Evolutionary conservation across 1,139 yeast species (phyloP), one percentile per base, ranked within the genome.

Genomic region (Suhomyces coccinellae): DNA sequence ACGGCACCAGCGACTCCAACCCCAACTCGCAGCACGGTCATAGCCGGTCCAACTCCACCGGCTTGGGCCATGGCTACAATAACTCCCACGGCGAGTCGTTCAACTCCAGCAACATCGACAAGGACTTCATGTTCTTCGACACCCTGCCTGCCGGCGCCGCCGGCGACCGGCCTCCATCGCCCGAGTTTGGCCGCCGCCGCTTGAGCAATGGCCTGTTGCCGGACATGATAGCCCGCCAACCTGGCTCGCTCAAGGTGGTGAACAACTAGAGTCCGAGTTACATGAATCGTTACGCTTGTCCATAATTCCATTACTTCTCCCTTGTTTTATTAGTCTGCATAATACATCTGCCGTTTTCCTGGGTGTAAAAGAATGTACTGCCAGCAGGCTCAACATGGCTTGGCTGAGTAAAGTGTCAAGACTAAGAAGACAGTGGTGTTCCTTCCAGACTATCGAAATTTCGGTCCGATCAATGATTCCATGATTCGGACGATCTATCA

Each of bases 141-240:
- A 17, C 42, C 28, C 39, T 14, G 28, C 20, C 34, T 12, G 22
- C 34, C 26, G 38, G 31, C 14, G 20, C 27, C 5, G 16, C 31
- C 17, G 34, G 29, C 17, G 48, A 46, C 10, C 33, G 49, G 22
- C 50, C 54, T 7, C 51, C 54, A 2, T 40, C 67, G 51, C 43
- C 59, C 13, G 77, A 71, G 53, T 62, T 65, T 55, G 70, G 80
- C 52, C 75, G 67, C 65, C 71, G 77, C 55, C 70, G 87, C 50
- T 75, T 84, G 52, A 82, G 88, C 59, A 80, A 83, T 52, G 85
- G 87, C 8, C 82, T 87, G n/a, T 66, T 84, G 51, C 90, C 89
- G 0, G 89, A 84, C 61, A 73, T 74, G 77, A 68, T 68, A 45
- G 69, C 74, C n/a, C 61, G 75, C 45, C 67, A 68, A 42, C 74